Evolutionary conservation across 73 alveolate species (phyloP).

Genomic region (Tetrahymena borealis): DNA sequence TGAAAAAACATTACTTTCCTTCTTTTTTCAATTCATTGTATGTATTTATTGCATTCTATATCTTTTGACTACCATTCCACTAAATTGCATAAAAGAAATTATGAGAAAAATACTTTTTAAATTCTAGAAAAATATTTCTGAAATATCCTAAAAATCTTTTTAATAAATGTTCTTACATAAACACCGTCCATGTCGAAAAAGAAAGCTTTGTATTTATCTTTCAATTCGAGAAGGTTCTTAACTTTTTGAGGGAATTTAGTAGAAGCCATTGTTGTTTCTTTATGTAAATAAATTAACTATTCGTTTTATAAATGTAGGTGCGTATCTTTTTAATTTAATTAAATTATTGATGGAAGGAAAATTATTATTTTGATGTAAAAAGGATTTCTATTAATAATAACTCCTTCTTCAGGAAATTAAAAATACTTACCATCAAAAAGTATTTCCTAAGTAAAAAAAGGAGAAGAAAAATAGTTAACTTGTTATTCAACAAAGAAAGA

Average conservation of each 20-base stretch:
- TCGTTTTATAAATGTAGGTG: no score
- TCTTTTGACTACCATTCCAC: slow-evolving; percentile 43
- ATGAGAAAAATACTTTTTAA: neutral
- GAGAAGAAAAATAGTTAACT: neutral
- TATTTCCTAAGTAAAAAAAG: no score
- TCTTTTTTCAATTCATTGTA: neutral
- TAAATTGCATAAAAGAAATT: neutral
- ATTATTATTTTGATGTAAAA: no score
- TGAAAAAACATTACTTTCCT: slow-evolving; percentile 41
- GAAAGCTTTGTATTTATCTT: slow-evolving; percentile 25
- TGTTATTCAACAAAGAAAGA: neutral
- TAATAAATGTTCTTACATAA: slow-evolving; percentile 5
- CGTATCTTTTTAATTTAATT: no score
- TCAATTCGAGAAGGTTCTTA: neutral
- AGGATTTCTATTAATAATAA: no score
- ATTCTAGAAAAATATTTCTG: neutral
- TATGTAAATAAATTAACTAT: no score
- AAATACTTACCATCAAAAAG: no score
- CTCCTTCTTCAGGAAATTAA: no score
- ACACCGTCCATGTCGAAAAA: slow-evolving; percentile 58
- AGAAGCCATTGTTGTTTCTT: neutral
- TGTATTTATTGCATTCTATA: slow-evolving; percentile 24
- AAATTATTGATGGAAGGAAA: no score
- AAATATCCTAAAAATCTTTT: neutral
- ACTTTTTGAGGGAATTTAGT: neutral